Evolutionary conservation across 768 basidiomycete genomes (phyloP).

Genomic region (Pleurotus djamor): DNA sequence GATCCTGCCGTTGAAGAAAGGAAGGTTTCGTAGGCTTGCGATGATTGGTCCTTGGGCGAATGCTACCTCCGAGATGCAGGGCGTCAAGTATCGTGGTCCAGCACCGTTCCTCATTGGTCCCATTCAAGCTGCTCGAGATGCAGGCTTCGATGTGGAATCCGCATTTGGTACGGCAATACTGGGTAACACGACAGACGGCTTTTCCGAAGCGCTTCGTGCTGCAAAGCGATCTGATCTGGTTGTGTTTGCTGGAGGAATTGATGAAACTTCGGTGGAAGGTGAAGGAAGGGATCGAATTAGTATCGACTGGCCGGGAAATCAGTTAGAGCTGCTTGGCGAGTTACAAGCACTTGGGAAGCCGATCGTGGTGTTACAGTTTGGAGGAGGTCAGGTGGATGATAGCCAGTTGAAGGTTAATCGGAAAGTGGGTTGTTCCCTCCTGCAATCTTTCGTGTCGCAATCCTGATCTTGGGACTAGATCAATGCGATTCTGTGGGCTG

Average conservation of each 20-base stretch:
- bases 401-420: constrained; percentile 39
- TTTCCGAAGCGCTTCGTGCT: constrained; percentile 48
- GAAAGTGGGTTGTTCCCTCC: constrained; percentile 23
- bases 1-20: constrained; percentile 47
- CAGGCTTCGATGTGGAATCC: constrained; percentile 45
- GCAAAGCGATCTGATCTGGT: constrained; percentile 47
- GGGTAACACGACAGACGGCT: constrained; percentile 36
- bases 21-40: constrained; percentile 45
- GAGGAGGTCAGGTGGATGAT: constrained; percentile 56
- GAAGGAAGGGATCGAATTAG: constrained; percentile 44
- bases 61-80: constrained; percentile 55
- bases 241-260: constrained; percentile 56
- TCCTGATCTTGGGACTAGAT: constrained; percentile 27
- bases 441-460: neutral
- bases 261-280: constrained; percentile 40
- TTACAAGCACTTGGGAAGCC: constrained; percentile 50
- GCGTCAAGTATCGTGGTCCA: constrained; percentile 49
- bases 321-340: constrained; percentile 45
- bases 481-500: constrained; percentile 53
- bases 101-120: constrained; percentile 58
- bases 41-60: constrained; percentile 61
- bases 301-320: constrained; percentile 55
- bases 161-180: constrained; percentile 38
- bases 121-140: constrained; percentile 40
- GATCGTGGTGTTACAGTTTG: constrained; percentile 51